phyloP scores from a whole-genome alignment of 768 basidiomycete species.

The Macrocybe gigantea region DNA sequence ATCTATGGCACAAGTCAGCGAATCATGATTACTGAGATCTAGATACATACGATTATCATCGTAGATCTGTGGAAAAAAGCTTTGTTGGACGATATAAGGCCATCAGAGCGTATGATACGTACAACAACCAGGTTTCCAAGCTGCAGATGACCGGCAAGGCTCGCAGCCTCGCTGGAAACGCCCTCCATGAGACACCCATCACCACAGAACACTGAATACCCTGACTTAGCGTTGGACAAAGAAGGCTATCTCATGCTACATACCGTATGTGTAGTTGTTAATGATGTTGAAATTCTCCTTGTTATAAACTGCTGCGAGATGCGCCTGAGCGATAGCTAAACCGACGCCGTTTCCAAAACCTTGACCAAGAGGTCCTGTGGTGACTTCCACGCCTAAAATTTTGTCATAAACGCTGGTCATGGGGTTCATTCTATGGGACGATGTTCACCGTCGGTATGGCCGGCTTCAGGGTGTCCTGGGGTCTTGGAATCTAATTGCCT shows the following conservation, averaged over 20 bases:
- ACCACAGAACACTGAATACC: conserved; percentile 69
- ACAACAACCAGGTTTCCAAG: conserved; percentile 91
- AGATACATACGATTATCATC: conserved; percentile 79
- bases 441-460: conserved; percentile 41
- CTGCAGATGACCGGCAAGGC: conserved; percentile 89
- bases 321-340: conserved; percentile 88
- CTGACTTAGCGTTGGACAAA: neutral
- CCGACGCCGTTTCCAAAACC: conserved; percentile 93
- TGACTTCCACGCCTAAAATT: conserved; percentile 70
- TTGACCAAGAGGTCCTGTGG: conserved; percentile 94
- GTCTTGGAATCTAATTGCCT: conserved; percentile 87
- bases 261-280: conserved; percentile 87
- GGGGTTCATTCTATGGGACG: conserved; percentile 2
- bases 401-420: conserved; percentile 3
- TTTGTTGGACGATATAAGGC: conserved; percentile 5
- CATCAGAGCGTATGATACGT: conserved; percentile 23
- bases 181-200: conserved; percentile 98
- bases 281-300: conserved; percentile 76
- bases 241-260: conserved; percentile 7
- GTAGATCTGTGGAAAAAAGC: conserved; percentile 53
- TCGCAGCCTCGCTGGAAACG: conserved; percentile 88
- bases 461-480: conserved; percentile 86
- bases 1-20: conserved; percentile 37
- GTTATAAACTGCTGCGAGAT: conserved; percentile 87
- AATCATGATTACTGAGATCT: conserved; percentile 1